Evolutionary conservation across 352 stramenopile species (phyloP).

Genomic region (Phytophthora capsici): DNA sequence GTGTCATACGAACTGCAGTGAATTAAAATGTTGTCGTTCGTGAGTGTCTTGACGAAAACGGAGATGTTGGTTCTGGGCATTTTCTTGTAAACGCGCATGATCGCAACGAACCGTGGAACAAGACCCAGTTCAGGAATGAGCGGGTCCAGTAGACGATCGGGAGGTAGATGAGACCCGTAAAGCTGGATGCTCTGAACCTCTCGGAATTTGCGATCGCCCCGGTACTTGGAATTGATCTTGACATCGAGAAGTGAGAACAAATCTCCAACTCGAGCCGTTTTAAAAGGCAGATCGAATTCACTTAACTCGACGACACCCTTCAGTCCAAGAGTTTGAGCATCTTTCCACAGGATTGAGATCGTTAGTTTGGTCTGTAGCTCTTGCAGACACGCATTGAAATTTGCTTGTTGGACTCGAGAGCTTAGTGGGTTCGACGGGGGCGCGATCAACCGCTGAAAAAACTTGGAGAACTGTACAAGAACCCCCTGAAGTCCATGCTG

Average conservation of each 20-base stretch:
- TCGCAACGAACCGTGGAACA: slow-evolving; percentile 18
- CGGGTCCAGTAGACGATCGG: no score
- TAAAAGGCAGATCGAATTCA: background rate
- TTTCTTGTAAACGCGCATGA: background rate
- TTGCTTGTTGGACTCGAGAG: no score
- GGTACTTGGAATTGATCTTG: no score
- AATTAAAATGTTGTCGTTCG: background rate
- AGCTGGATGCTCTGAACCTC: no score
- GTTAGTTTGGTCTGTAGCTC: no score
- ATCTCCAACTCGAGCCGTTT: background rate
- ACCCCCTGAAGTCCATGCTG: no score
- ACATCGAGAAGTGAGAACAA: slow-evolving; percentile 5
- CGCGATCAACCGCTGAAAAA: no score
- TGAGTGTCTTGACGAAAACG: slow-evolving; percentile 7
- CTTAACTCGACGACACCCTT: background rate
- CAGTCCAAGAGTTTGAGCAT: background rate
- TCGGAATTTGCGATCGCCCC: no score
- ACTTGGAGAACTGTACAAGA: no score
- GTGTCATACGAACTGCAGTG: slow-evolving; percentile 2
- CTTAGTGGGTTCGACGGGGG: no score
- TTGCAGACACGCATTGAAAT: no score
- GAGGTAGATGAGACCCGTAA: no score
- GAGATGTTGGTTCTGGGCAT: background rate
- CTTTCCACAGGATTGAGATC: slow-evolving; percentile 7
- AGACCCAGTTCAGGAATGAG: slow-evolving; percentile 6